Percentiles rank a stretch among this genome's conserved stretches.
phyloP scores from a whole-genome alignment of 139 green algal genomes.

The Marvania coccoides region DNA sequence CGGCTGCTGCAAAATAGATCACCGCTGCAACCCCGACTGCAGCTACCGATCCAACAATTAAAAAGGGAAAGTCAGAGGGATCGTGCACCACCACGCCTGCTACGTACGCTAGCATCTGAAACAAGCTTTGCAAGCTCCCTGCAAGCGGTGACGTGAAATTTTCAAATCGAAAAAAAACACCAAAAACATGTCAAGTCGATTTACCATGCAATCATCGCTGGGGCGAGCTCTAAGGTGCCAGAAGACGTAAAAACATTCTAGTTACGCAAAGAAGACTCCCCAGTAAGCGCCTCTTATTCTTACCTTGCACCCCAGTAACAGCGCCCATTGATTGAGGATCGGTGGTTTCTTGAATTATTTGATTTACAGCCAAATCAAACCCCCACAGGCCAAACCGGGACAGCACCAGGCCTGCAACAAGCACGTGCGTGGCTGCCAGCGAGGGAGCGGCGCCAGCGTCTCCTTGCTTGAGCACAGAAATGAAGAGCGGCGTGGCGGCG shows the following conservation, averaged over 20 bases:
- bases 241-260: too few relatives aligned
- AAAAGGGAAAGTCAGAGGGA: slow-evolving; percentile 34
- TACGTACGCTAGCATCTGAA: slow-evolving; percentile 53
- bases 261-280: too few relatives aligned
- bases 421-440: slow-evolving; percentile 11
- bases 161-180: too few relatives aligned
- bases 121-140: slow-evolving; percentile 58
- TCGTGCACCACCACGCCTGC: slow-evolving; percentile 25
- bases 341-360: slow-evolving; percentile 71
- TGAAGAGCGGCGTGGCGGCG: slow-evolving; percentile 1
- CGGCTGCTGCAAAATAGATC: slow-evolving; percentile 8
- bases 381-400: slow-evolving; percentile 71
- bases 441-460: not conserved
- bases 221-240: too few relatives aligned
- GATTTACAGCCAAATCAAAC: slow-evolving; percentile 71
- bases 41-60: slow-evolving; percentile 43
- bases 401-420: slow-evolving; percentile 56
- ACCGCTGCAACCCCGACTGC: slow-evolving; percentile 24
- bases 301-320: slow-evolving; percentile 72
- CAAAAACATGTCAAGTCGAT: too few relatives aligned
- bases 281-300: too few relatives aligned
- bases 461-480: not conserved
- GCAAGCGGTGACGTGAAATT: too few relatives aligned
- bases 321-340: slow-evolving; percentile 29
- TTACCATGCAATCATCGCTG: too few relatives aligned